These are phyloP conservation scores for Fusarium sp. DNA, from an alignment of 2,329 filamentous ascomycete species.

Conservation along the genomic window DNA sequence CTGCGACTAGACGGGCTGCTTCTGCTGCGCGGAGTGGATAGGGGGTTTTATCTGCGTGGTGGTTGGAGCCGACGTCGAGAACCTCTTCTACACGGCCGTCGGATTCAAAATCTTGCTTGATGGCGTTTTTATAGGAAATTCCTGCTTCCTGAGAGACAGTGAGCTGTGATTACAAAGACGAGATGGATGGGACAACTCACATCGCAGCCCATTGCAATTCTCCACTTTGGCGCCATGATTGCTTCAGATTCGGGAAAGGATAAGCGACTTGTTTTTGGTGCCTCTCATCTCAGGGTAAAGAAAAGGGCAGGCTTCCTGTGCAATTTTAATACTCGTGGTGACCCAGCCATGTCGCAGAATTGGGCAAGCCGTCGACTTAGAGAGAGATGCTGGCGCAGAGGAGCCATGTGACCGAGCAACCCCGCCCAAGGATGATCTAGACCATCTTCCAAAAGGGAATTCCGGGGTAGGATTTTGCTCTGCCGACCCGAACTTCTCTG, in stretches of 20 bases:
- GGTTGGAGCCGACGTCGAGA: slow-evolving; percentile 79
- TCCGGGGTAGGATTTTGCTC: background rate
- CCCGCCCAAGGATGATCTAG: background rate
- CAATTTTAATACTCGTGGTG: slow-evolving; percentile 9
- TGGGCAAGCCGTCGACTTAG: slow-evolving; percentile 3
- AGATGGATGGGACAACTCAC: slow-evolving; percentile 50
- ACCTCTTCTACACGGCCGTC: slow-evolving; percentile 76
- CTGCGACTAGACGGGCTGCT: slow-evolving; percentile 72
- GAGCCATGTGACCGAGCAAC: slow-evolving; percentile 11
- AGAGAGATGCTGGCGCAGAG: background rate
- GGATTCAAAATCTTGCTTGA: slow-evolving; percentile 78
- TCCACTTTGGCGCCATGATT: slow-evolving; percentile 62
- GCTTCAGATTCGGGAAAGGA: slow-evolving; percentile 17
- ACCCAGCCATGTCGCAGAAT: background rate
- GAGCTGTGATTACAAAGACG: background rate
- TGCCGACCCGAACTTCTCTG: background rate
- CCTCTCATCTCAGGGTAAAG: background rate
- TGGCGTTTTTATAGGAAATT: slow-evolving; percentile 80
- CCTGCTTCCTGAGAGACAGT: slow-evolving; percentile 70
- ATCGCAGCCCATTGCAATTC: slow-evolving; percentile 66
- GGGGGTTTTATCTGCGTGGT: slow-evolving; percentile 77
- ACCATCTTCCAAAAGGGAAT: slow-evolving; percentile 21
- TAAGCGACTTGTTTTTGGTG: background rate
- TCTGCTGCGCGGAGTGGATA: slow-evolving; percentile 84
- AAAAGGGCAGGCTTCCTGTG: background rate